Conservation (phyloP, 208 protist genomes). For the Trypanosoma scelopori region DNA sequence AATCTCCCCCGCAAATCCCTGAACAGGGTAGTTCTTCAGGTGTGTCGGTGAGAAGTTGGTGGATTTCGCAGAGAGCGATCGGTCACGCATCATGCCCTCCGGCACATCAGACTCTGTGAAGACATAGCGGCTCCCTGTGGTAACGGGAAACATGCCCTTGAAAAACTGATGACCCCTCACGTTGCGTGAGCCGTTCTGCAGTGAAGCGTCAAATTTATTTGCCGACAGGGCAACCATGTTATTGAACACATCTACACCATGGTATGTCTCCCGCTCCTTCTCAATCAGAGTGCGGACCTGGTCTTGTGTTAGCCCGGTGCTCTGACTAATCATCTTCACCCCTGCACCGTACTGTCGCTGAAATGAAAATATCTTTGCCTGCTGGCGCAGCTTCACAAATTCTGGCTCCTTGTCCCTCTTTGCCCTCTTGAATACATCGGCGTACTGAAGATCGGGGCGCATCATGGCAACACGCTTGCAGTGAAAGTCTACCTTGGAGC, state of each 20-base stretch:
- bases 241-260: conserved; percentile 88
- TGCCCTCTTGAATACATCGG: conserved; percentile 79
- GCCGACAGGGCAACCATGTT: conserved; percentile 87
- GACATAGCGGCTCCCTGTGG: conserved; percentile 88
- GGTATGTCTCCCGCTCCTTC: conserved; percentile 90
- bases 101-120: conserved; percentile 90
- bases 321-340: conserved; percentile 90
- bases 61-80: conserved; percentile 60
- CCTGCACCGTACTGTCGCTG: conserved; percentile 93
- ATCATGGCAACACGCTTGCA: conserved; percentile 94
- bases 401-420: conserved; percentile 93
- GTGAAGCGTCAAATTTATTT: conserved; percentile 86
- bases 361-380: conserved; percentile 94
- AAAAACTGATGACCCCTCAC: conserved; percentile 88
- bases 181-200: conserved; percentile 86
- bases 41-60: conserved; percentile 93
- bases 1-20: conserved; percentile 93
- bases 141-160: conserved; percentile 91
- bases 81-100: conserved; percentile 67
- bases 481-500: conserved; percentile 90
- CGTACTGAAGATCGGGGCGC: conserved; percentile 91
- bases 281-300: conserved; percentile 91
- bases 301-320: conserved; percentile 88
- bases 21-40: conserved; percentile 93
- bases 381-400: conserved; percentile 91